phyloP scores from a whole-genome alignment of 177 flowering plant species.

The Vitis hybrid region DNA sequence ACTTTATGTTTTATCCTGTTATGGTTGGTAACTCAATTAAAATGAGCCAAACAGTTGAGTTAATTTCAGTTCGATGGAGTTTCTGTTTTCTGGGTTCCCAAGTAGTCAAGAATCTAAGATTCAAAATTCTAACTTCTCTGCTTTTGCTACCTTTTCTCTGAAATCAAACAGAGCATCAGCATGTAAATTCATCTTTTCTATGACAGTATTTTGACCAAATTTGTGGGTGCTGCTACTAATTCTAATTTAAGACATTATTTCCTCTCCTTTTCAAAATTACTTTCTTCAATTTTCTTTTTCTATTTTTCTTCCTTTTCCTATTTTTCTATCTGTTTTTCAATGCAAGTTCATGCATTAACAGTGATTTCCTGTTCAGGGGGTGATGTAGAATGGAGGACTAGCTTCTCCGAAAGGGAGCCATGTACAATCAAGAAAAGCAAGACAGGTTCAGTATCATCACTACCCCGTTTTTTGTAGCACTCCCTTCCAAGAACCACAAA shows the following conservation, averaged over 20 bases:
- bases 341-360: constrained; percentile 13
- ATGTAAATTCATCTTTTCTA: background rate
- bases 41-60: too few species aligned
- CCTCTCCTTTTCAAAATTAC: background rate
- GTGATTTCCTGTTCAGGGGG: constrained; percentile 40
- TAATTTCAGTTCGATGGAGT: background rate
- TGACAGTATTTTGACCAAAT: background rate
- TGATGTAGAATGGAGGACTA: constrained; percentile 71
- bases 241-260: background rate
- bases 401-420: constrained; percentile 81
- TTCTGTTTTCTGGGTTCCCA: background rate
- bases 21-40: background rate
- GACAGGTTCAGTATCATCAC: constrained; percentile 49
- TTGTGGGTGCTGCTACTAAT: background rate
- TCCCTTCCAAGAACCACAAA: background rate
- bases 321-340: background rate
- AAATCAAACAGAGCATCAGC: constrained; percentile 3
- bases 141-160: background rate
- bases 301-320: background rate
- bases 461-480: background rate
- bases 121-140: background rate
- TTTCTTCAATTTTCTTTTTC: background rate
- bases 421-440: constrained; percentile 79
- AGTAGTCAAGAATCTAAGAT: constrained; percentile 4
- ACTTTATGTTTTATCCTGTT: background rate